Conservation (phyloP, 2,329 filamentous ascomycete genomes). For the Penicillium sp. region DNA sequence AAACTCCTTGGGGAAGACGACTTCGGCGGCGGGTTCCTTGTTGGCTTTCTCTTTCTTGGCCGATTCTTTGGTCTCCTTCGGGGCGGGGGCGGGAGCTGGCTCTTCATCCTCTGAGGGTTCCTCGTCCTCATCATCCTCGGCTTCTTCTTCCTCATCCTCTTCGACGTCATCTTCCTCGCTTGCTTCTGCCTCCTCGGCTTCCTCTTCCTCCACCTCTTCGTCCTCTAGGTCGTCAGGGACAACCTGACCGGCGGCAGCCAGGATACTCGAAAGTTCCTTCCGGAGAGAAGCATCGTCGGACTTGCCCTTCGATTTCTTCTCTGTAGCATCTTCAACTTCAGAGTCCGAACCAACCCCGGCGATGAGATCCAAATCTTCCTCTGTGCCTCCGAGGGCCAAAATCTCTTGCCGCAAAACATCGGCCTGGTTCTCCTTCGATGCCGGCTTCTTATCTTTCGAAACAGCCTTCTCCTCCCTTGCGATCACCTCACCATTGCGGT, state of each 20-base stretch:
- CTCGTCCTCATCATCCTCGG: constrained; percentile 30
- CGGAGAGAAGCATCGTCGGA: constrained; percentile 31
- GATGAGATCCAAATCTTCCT: constrained; percentile 42
- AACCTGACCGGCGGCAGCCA: constrained; percentile 32
- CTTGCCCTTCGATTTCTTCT: too few relatives aligned
- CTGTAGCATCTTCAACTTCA: too few relatives aligned
- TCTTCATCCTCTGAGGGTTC: too few relatives aligned
- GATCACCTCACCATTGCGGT: constrained; percentile 41
- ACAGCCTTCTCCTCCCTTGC: constrained; percentile 26
- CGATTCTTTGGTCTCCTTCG: constrained; percentile 15
- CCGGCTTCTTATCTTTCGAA: too few relatives aligned
- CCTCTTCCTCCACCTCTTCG: constrained; percentile 27
- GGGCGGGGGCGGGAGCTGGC: constrained; percentile 20
- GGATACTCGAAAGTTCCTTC: constrained; percentile 32
- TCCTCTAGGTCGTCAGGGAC: constrained; percentile 29
- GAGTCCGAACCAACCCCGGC: constrained; percentile 40
- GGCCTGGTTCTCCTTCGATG: constrained; percentile 16
- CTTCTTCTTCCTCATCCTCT: constrained; percentile 24
- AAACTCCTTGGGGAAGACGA: constrained; percentile 30
- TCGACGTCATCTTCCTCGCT: too few relatives aligned
- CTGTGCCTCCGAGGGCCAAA: constrained; percentile 41
- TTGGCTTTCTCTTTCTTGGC: too few relatives aligned
- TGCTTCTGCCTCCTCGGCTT: too few relatives aligned
- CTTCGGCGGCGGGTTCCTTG: too few relatives aligned
- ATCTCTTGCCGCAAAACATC: constrained; percentile 38